Evolutionary conservation across 352 stramenopile genomes (phyloP), one percentile per base, ranked within the genome.

Genomic region (Globisporangium heterothallicum): DNA sequence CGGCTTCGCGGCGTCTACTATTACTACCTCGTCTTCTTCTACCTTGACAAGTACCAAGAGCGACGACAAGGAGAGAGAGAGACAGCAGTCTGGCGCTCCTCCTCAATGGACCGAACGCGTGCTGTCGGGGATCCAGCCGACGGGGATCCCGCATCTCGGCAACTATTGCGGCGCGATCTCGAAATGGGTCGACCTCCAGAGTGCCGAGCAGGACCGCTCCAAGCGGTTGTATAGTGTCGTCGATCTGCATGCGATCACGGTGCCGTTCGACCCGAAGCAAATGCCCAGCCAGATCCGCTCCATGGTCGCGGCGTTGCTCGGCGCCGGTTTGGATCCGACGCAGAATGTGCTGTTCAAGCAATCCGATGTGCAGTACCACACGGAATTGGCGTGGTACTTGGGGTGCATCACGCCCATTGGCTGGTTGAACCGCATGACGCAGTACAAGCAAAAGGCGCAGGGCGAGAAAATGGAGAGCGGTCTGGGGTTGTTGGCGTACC

Each of bases 341-440:
- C 60, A 79, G 25, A 84, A 76, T 55, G 69, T 89, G 25, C 43
- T 95, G 19, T 95, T 94, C 64, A 80, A 83, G 46, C 82, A 95
- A 53, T 95, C 86, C 29, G 74, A 90, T 53, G 69, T 92, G 54
- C 49, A 47, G 0, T 63, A 68, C 8, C 97, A 99, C 76, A 70
- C 96, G 6, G 97, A 99, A 64, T 78, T 99, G 25, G 76, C 89
- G 46, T 99, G 97, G 97, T 74, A 99, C 21, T 71, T 99, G 42
- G 97, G 92, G 56, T 99, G 96, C 69, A 87, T 98, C 43, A 98
- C 96, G 41, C 96, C 97, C 9, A 95, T 99, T 61, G 96, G 93
- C 42, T 98, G 96, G 92, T 72, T 99, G 34, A 90, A 99, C 63
- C 88, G 97, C 54, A 99, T 99, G 97, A 99, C 98, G 53, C 97